Conservation (phyloP, 176 grass and related monocot genomes). For the Juncus effusus region DNA sequence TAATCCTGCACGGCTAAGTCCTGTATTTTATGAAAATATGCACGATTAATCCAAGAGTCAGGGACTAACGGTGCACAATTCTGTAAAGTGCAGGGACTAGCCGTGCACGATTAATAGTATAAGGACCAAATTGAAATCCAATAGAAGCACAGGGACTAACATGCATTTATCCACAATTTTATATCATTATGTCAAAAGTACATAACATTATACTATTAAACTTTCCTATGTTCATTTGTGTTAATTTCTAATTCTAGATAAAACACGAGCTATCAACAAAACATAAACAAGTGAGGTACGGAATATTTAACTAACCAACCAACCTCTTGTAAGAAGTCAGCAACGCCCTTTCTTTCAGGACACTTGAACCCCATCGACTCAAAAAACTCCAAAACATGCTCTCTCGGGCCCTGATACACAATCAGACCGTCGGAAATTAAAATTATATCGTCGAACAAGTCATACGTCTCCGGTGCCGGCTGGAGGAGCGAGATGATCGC, state of each 20-base stretch:
- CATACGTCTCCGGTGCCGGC: constrained; percentile 44
- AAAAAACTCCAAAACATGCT: constrained; percentile 39
- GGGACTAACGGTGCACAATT: too few species aligned
- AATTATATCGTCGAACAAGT: constrained; percentile 48
- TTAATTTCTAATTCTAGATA: not conserved
- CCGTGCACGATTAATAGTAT: too few species aligned
- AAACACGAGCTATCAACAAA: not conserved
- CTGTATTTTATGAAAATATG: too few species aligned
- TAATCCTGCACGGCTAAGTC: too few species aligned
- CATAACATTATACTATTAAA: too few species aligned
- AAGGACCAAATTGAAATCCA: too few species aligned
- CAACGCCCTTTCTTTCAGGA: constrained; percentile 41
- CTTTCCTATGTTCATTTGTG: too few species aligned
- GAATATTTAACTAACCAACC: not conserved
- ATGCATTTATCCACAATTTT: too few species aligned
- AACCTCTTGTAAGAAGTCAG: constrained; percentile 50
- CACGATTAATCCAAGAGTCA: too few species aligned
- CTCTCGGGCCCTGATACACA: constrained; percentile 37
- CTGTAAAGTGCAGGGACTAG: too few species aligned
- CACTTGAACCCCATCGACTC: constrained; percentile 42
- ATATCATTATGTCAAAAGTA: too few species aligned
- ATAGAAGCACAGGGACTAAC: too few species aligned
- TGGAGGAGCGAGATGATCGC: constrained; percentile 40
- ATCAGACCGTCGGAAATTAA: constrained; percentile 36
- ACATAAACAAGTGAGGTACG: not conserved